A percentile compares a stretch with the other conserved stretches of the same genome.
phyloP scores from a whole-genome alignment of 768 basidiomycete species.

The Lactarius pseudohatsudake region DNA sequence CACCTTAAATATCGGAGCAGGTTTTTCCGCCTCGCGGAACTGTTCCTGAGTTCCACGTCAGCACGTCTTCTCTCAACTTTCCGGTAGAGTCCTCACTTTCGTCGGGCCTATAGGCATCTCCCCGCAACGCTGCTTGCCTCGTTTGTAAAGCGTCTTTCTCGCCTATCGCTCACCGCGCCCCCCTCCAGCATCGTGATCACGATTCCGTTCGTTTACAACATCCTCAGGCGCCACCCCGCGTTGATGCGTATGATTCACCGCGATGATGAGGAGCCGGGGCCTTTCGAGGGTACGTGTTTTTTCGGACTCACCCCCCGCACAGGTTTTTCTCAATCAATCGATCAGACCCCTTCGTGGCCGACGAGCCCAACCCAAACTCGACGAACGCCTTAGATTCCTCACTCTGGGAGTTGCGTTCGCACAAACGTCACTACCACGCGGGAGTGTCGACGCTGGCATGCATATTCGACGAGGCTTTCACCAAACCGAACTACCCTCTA shows the following conservation, averaged over 20 bases:
- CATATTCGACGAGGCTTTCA: constrained; percentile 89
- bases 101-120: constrained; percentile 58
- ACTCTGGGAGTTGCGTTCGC: constrained; percentile 87
- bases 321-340: neutral
- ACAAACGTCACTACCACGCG: constrained; percentile 80
- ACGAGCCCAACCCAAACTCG: constrained; percentile 69
- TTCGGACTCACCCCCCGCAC: neutral
- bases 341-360: constrained; percentile 66
- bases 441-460: constrained; percentile 84
- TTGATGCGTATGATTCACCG: constrained; percentile 94
- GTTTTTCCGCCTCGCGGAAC: constrained; percentile 90
- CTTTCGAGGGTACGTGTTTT: constrained; percentile 12
- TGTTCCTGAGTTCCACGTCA: constrained; percentile 90
- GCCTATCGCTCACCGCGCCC: constrained; percentile 80
- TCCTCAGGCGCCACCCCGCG: constrained; percentile 87
- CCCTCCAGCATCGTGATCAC: constrained; percentile 89
- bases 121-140: constrained; percentile 91
- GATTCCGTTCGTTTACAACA: constrained; percentile 92
- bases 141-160: constrained; percentile 88
- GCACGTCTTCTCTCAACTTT: constrained; percentile 31
- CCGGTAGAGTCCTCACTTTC: constrained; percentile 23
- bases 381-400: constrained; percentile 85
- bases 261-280: constrained; percentile 39
- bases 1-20: constrained; percentile 92
- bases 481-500: constrained; percentile 86